A percentile compares a stretch with the other conserved stretches of the same genome.
Evolutionary conservation across 179 eudicot genomes (phyloP).

Genomic region (Drosera spatulata): DNA sequence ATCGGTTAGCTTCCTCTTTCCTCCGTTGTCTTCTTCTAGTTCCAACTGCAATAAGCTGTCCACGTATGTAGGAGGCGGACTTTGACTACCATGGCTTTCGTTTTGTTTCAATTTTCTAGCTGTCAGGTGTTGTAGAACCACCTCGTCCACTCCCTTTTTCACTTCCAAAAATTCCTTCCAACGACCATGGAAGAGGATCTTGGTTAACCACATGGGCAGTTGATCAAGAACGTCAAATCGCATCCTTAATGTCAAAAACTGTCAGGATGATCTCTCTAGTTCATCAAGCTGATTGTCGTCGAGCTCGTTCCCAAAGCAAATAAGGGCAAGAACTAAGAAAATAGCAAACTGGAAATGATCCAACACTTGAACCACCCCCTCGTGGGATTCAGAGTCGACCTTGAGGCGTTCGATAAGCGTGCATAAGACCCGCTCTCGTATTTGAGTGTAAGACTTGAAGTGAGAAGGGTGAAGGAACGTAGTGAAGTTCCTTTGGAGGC

Average conservation of each 20-base stretch:
- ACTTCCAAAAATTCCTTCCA: constrained; percentile 8
- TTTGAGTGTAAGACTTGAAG: background rate
- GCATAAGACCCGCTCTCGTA: background rate
- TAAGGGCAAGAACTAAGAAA: constrained; percentile 8
- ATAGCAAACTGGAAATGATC: constrained; percentile 7
- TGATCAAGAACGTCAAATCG: constrained; percentile 7
- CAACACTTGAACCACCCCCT: background rate
- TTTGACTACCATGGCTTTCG: background rate
- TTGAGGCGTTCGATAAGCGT: constrained; percentile 5
- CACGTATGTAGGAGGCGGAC: background rate
- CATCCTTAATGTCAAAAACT: background rate
- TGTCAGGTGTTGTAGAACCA: constrained; percentile 5
- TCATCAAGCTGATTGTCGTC: constrained; percentile 6
- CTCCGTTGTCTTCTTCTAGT: background rate
- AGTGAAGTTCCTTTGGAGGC: no score
- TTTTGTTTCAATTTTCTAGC: background rate
- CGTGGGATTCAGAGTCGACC: no score
- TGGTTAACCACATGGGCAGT: constrained; percentile 6
- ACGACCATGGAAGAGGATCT: constrained; percentile 1
- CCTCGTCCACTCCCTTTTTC: background rate
- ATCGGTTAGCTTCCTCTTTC: no score
- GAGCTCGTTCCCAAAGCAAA: constrained; percentile 9
- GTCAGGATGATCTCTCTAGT: background rate
- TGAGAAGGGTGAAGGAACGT: constrained; percentile 8
- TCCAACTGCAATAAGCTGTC: constrained; percentile 8